Evolutionary conservation across 306 rosid species (phyloP).

Genomic region (Heteromeles arbutifolia): DNA sequence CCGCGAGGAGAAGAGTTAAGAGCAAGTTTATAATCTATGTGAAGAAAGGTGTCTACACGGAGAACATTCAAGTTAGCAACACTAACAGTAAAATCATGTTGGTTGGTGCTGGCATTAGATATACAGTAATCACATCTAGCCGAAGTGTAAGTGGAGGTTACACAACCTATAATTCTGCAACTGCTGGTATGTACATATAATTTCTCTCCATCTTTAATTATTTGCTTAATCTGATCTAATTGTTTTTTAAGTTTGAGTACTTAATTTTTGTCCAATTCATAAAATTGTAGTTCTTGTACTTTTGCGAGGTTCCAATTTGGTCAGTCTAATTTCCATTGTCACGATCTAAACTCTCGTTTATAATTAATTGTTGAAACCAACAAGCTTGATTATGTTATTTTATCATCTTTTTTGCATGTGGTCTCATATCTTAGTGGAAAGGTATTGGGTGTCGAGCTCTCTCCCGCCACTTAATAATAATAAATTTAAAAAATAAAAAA

Average conservation of each 20-base stretch:
- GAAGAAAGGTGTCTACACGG: conserved; percentile 69
- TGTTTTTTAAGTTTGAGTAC: background rate
- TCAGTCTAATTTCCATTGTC: too few species aligned
- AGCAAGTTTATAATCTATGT: conserved; percentile 53
- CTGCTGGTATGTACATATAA: conserved; percentile 49
- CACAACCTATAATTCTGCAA: conserved; percentile 82
- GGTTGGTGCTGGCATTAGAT: conserved; percentile 61
- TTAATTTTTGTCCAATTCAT: too few species aligned
- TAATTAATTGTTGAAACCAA: too few species aligned
- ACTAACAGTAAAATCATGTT: conserved; percentile 56
- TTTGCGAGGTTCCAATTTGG: too few species aligned
- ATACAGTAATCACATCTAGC: conserved; percentile 47
- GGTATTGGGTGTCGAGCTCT: too few species aligned
- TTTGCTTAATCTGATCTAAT: background rate
- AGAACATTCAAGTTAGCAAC: conserved; percentile 57
- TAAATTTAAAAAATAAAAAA: too few species aligned
- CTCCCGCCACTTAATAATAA: too few species aligned
- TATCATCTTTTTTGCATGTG: too few species aligned
- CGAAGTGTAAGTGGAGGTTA: conserved; percentile 54
- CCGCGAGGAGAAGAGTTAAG: conserved; percentile 44
- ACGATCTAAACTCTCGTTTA: too few species aligned
- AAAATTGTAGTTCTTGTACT: too few species aligned
- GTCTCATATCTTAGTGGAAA: too few species aligned
- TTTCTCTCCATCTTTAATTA: background rate
- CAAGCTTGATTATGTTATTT: too few species aligned